phyloP scores from a whole-genome alignment of 2,329 filamentous ascomycete genomes.

The Diplodia seriata region DNA sequence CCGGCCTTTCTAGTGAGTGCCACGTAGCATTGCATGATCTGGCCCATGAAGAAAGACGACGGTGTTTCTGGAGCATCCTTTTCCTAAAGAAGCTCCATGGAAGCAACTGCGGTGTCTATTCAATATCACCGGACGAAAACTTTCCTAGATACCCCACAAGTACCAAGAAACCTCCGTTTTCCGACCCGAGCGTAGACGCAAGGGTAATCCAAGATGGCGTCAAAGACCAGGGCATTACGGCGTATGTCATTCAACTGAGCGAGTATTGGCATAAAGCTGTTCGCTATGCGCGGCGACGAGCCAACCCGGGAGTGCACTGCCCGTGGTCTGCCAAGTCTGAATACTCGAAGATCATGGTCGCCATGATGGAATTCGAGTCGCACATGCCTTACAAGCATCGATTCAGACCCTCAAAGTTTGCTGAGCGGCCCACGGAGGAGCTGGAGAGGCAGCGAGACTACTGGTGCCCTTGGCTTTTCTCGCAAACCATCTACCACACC shows the following conservation, averaged over 20 bases:
- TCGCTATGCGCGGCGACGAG: slow-evolving; percentile 56
- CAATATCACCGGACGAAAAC: slow-evolving; percentile 44
- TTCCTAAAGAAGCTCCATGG: slow-evolving; percentile 44
- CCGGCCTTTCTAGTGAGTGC: slow-evolving; percentile 52
- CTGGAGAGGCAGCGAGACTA: slow-evolving; percentile 57
- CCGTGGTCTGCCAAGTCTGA: slow-evolving; percentile 61
- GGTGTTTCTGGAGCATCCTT: slow-evolving; percentile 46
- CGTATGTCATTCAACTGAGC: slow-evolving; percentile 56
- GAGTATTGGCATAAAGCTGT: slow-evolving; percentile 58
- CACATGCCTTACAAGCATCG: slow-evolving; percentile 59
- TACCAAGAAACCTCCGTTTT: slow-evolving; percentile 40
- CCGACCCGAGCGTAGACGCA: slow-evolving; percentile 37
- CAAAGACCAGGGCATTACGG: slow-evolving; percentile 52
- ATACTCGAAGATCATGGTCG: slow-evolving; percentile 58
- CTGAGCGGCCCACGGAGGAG: slow-evolving; percentile 50
- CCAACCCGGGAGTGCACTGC: slow-evolving; percentile 52
- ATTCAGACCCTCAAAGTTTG: slow-evolving; percentile 58
- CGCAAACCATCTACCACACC: slow-evolving; percentile 61
- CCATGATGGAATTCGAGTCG: slow-evolving; percentile 61
- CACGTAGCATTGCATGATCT: slow-evolving; percentile 33
- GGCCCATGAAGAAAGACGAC: slow-evolving; percentile 41
- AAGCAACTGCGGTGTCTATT: slow-evolving; percentile 40
- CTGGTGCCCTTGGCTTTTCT: slow-evolving; percentile 61
- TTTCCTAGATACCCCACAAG: slow-evolving; percentile 52
- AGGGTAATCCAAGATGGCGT: slow-evolving; percentile 32